Conservation (phyloP, 2,329 filamentous ascomycete species). For the Mollisiaceae sp. region DNA sequence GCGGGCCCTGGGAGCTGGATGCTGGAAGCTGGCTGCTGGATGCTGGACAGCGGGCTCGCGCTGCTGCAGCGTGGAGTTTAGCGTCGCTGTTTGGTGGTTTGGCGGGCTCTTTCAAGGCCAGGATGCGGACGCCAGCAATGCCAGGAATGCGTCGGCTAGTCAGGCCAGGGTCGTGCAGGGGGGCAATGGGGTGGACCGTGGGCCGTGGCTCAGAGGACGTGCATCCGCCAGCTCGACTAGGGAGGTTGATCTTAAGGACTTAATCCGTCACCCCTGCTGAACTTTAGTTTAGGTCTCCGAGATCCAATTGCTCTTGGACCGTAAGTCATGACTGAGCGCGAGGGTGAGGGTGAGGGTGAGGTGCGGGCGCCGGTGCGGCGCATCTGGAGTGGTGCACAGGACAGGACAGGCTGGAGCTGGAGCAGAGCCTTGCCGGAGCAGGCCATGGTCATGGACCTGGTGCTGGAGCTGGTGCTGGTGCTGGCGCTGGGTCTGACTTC, state of each 20-base stretch:
- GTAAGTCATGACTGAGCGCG: not conserved
- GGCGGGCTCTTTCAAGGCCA: no score
- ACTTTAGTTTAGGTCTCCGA: conserved; percentile 35
- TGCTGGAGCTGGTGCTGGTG: not conserved
- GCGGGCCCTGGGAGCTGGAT: no score
- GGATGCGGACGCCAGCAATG: not conserved
- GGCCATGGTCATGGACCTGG: no score
- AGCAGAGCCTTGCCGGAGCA: no score
- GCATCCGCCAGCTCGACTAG: conserved; percentile 13
- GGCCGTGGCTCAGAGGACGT: conserved; percentile 14
- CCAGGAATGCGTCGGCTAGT: conserved; percentile 21
- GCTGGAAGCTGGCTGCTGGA: no score
- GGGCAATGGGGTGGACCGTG: not conserved
- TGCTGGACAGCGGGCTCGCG: no score
- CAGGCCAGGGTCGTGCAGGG: conserved; percentile 2
- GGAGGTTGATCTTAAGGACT: conserved; percentile 30
- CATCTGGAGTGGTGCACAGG: not conserved
- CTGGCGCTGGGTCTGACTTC: not conserved
- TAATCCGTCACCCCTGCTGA: conserved; percentile 30
- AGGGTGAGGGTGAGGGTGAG: not conserved
- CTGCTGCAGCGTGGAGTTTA: not conserved
- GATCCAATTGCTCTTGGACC: conserved; percentile 21
- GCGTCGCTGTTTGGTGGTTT: conserved; percentile 1
- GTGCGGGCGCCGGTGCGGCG: not conserved
- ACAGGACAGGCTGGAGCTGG: no score